These are phyloP conservation scores for Taiwanofungus camphoratus DNA, from an alignment of 1,284 basidiomycete genomes.

Conservation along the genomic window DNA sequence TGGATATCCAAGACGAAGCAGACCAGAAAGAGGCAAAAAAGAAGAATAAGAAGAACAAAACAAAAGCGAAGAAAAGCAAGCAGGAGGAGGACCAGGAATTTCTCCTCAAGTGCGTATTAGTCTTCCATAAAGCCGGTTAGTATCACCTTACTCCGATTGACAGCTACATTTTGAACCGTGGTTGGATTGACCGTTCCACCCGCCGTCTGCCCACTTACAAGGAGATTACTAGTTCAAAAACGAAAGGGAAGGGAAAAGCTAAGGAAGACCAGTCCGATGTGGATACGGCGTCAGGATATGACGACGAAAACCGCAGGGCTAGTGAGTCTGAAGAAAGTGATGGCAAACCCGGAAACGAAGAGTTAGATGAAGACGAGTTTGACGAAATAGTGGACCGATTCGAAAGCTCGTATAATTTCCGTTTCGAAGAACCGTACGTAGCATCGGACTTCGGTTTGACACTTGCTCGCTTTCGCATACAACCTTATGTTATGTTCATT, in stretches of 20 bases:
- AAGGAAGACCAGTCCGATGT: constrained; percentile 19
- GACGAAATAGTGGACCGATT: constrained; percentile 70
- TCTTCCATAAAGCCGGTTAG: neutral
- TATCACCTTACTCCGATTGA: neutral
- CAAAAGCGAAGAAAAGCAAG: constrained; percentile 37
- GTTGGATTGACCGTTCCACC: constrained; percentile 82
- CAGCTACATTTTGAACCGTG: constrained; percentile 92
- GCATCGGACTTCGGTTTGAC: neutral
- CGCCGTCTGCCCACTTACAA: constrained; percentile 77
- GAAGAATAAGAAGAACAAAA: constrained; percentile 29
- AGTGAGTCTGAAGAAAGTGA: constrained; percentile 26
- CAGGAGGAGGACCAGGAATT: constrained; percentile 78
- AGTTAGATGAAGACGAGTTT: constrained; percentile 55
- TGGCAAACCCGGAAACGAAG: constrained; percentile 34
- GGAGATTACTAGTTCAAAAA: constrained; percentile 54
- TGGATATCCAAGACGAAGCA: constrained; percentile 27
- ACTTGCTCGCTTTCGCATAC: neutral
- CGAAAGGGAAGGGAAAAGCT: constrained; percentile 35
- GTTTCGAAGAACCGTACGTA: constrained; percentile 87
- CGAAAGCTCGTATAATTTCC: constrained; percentile 88
- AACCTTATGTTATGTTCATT: neutral
- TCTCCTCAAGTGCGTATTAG: constrained; percentile 71
- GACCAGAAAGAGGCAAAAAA: constrained; percentile 23
- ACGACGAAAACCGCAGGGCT: constrained; percentile 19
- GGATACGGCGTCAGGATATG: constrained; percentile 15